Base-by-base conservation (phyloP, 2,329 filamentous ascomycete genomes). In the Colletotrichum cereale region DNA sequence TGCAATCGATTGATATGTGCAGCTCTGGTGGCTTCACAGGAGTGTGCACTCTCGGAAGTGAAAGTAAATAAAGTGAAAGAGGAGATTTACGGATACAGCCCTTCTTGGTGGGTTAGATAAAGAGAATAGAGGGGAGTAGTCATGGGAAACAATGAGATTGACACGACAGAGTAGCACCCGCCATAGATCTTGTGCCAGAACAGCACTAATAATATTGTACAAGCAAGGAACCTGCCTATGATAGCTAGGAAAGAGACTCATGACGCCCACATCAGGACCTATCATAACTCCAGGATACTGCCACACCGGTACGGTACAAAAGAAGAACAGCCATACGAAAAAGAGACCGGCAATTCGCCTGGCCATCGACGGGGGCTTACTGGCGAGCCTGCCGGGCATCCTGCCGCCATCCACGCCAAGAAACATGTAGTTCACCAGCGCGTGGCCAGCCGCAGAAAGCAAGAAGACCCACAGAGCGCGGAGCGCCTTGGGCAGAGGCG, bases 291-390 rank as follows among this genome's bases (percentile, higher is more conserved):
- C 42, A 38, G 60, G 47, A 38, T 62, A 52, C 60, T 62, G 47
- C 60, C 47, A 62, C n/a, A 47, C 60, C 21, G 34, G 47, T 36
- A 62, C 60, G n/a, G 44, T 62, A 52, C 44, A 38, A 40, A 62
- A 62, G 44, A 40, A 62, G 60, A 62, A 62, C 12, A 50, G 8
- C 60, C 60, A 38, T 29, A 52, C 60, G 29, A 21, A 62, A 38
- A 36, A n/a, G 29, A 62, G 34, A 38, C 60, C 60, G 12, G 7
- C 44, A 18, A 62, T 38, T 29, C 44, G 44, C 60, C 60, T 38
- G 18, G 38, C n/a, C 16, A 7, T 50, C 21, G 44, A 62, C 26
- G 42, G 26, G 29, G 50, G 50, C 26, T 31, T 10, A 29, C 24
- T 44, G 26, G 21, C 38, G 16, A 44, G 57, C 38, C 57, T 52